phyloP scores from a whole-genome alignment of 1,139 yeast species.

The Hansenula lynferdii region DNA sequence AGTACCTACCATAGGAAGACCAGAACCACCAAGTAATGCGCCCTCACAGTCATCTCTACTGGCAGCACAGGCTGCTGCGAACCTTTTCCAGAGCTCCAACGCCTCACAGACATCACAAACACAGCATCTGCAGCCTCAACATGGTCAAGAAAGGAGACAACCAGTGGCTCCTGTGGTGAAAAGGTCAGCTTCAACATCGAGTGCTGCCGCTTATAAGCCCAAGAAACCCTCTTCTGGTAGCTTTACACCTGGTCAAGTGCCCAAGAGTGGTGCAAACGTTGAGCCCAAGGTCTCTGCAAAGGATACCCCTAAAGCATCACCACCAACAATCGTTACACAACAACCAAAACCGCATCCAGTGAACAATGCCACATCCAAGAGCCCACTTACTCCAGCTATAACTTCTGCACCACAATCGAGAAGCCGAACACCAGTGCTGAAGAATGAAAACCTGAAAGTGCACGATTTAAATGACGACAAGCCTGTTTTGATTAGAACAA shows the following conservation, averaged over 20 bases:
- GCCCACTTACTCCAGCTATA: background rate
- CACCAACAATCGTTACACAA: background rate
- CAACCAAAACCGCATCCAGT: background rate
- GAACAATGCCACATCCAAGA: too few species aligned
- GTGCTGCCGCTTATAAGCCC: background rate
- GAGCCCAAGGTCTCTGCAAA: too few species aligned
- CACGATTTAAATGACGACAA: background rate
- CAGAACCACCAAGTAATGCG: background rate
- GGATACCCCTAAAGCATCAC: too few species aligned
- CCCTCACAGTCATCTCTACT: conserved; percentile 11
- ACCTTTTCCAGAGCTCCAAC: conserved; percentile 4
- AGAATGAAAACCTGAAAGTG: background rate
- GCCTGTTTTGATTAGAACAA: background rate
- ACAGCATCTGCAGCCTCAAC: background rate
- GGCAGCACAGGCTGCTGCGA: conserved; percentile 22
- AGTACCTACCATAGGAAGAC: background rate
- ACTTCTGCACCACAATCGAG: background rate
- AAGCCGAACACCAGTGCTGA: background rate
- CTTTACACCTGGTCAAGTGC: too few species aligned
- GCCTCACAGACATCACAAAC: background rate
- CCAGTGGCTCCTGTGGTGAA: background rate
- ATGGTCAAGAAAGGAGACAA: too few species aligned
- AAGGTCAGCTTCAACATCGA: background rate
- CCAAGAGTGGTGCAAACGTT: too few species aligned
- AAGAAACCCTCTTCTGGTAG: background rate